Evolutionary conservation across 129 eudicot genomes (phyloP).

Genomic region (Pulicaria dysenterica): DNA sequence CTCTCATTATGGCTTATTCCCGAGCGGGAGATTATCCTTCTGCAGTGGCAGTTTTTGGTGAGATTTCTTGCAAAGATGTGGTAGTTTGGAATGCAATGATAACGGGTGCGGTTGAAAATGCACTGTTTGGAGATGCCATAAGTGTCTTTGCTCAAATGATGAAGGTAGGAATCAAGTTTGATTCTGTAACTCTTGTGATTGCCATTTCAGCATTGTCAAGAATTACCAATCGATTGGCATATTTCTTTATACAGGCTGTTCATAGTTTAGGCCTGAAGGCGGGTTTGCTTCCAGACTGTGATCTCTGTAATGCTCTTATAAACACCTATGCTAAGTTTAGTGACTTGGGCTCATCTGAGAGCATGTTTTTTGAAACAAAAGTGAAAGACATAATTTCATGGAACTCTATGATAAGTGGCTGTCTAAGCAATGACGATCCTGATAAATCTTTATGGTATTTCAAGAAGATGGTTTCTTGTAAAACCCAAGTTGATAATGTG

Average conservation of each 20-base stretch:
- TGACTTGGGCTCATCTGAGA: conserved; percentile 54
- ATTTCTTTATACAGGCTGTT: conserved; percentile 36
- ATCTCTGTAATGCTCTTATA: conserved; percentile 52
- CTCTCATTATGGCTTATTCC: conserved; percentile 50
- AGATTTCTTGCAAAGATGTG: conserved; percentile 51
- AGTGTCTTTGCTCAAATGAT: conserved; percentile 47
- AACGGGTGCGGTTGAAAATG: conserved; percentile 43
- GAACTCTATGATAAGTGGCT: conserved; percentile 61
- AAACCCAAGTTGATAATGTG: conserved; percentile 44
- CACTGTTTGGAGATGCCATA: conserved; percentile 20
- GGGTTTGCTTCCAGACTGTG: conserved; percentile 45
- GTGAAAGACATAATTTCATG: conserved; percentile 51
- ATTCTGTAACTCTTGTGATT: conserved; percentile 56
- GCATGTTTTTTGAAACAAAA: conserved; percentile 40
- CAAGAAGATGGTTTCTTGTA: conserved; percentile 43
- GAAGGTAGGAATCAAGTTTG: conserved; percentile 46
- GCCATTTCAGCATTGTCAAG: conserved; percentile 42
- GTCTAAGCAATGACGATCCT: conserved; percentile 44
- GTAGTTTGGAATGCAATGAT: conserved; percentile 74
- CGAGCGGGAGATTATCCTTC: conserved; percentile 43
- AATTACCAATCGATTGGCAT: conserved; percentile 24
- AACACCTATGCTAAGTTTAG: conserved; percentile 55
- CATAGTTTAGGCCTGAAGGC: conserved; percentile 53
- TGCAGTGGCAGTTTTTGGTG: conserved; percentile 44
- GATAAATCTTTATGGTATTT: conserved; percentile 54